Base-by-base conservation (phyloP, 179 eudicot species). In the Drosera spatulata region DNA sequence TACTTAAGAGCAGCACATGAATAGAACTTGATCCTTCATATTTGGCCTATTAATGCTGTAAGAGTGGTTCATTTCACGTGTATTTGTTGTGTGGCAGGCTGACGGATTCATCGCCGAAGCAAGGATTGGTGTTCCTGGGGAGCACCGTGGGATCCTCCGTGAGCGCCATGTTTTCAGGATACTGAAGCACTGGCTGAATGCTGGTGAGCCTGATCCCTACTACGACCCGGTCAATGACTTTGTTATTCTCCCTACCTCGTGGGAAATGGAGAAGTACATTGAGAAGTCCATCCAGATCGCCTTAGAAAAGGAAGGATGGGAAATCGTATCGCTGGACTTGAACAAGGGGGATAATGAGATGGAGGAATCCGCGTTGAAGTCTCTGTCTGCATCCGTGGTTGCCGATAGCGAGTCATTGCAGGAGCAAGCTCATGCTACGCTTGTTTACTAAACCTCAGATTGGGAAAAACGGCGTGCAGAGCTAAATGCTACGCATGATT, bases 51-150 rank as follows among this genome's bases (percentile, higher is more conserved):
- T 22, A 22, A 22, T 22, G 33, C 33, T 22, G 33, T 22, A 22
- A 22, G 33, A 22, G 33, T 22, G 33, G 33, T 22, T 22, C 33
- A 22, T 14, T 10, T 50, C 53, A 45, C 13, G 13, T 50, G 53
- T 50, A 14, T 37, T 41, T 48, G 3, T 68, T 58, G 14, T 61
- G 73, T 52, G 60, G 45, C 71, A 93, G 99, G 97, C 91, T n/a
- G 97, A 93, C 77, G 97, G 97, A 70, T 85, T 93, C 11, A 71
- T 82, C 12, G 99, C 99, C 53, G 95, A 71, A 75, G 97, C 95
- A 60, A 75, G 99, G 70, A 79, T 93, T 56, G 99, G 99, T 54
- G 80, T 93, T 59, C 94, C 99, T 6, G 99, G 88, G 39, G 99
- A 90, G 71, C 99, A 93, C 75, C 76, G 97, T 12, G 95, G 97